Evolutionary conservation across 768 basidiomycete species (phyloP).

Genomic region (Suillus variegatus): DNA sequence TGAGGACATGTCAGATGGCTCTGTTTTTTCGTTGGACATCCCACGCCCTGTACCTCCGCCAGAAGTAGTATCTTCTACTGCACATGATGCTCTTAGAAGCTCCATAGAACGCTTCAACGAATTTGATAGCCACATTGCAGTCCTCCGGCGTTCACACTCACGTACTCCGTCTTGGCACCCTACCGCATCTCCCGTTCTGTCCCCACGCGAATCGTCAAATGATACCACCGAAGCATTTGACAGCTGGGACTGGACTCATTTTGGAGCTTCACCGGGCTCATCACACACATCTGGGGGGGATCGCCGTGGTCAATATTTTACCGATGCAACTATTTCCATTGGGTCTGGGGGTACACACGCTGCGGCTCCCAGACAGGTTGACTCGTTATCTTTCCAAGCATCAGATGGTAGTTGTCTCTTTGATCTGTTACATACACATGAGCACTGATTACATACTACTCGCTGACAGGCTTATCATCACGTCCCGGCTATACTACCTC

Average conservation of each 20-base stretch:
- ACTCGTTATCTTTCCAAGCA: conserved; percentile 1
- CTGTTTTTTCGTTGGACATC: conserved; percentile 25
- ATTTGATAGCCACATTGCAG: conserved; percentile 55
- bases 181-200: conserved; percentile 29
- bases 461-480: conserved; percentile 5
- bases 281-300: conserved; percentile 3
- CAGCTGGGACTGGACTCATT: conserved; percentile 5
- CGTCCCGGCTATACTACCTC: conserved; percentile 3
- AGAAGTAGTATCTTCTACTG: conserved; percentile 15
- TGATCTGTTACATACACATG: conserved; percentile 1
- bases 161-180: conserved; percentile 22
- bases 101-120: conserved; percentile 54
- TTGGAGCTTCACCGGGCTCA: not conserved
- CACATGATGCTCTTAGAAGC: conserved; percentile 42
- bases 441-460: conserved; percentile 1
- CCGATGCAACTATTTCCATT: conserved; percentile 1
- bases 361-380: conserved; percentile 5
- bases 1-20: conserved; percentile 51
- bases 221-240: conserved; percentile 10
- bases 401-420: not conserved
- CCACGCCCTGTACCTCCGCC: conserved; percentile 17
- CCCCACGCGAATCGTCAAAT: conserved; percentile 23
- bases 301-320: conserved; percentile 5
- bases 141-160: conserved; percentile 43
- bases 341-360: conserved; percentile 4